These are phyloP conservation scores for Musa troglodytarum DNA, from an alignment of 176 grass and related monocot species.

Conservation along the genomic window DNA sequence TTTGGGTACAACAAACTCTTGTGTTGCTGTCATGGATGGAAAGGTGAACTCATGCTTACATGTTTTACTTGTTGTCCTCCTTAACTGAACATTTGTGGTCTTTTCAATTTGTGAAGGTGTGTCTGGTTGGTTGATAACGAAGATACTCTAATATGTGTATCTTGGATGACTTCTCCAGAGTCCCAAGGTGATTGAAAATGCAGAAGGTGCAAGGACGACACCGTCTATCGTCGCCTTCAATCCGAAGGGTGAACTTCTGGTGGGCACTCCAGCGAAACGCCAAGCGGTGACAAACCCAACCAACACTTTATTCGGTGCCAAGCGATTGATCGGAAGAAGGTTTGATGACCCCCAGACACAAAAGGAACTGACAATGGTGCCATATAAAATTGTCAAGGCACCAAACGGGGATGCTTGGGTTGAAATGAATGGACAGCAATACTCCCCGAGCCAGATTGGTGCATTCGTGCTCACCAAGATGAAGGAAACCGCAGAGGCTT, in stretches of 20 bases:
- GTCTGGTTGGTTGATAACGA: background rate
- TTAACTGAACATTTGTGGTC: background rate
- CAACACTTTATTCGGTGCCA: slow-evolving; percentile 76
- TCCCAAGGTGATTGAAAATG: slow-evolving; percentile 73
- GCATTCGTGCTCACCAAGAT: slow-evolving; percentile 63
- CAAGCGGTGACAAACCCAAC: slow-evolving; percentile 61
- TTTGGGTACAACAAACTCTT: slow-evolving; percentile 39
- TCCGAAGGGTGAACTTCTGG: slow-evolving; percentile 59
- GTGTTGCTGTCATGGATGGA: slow-evolving; percentile 48
- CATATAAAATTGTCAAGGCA: slow-evolving; percentile 76
- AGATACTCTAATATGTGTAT: no score
- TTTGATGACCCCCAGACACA: slow-evolving; percentile 72
- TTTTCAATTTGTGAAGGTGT: background rate
- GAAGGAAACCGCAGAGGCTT: no score
- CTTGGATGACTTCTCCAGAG: slow-evolving; percentile 17
- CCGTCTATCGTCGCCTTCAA: slow-evolving; percentile 78
- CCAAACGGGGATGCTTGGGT: slow-evolving; percentile 42
- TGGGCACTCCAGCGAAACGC: slow-evolving; percentile 16
- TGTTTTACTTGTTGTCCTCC: background rate
- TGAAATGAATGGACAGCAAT: slow-evolving; percentile 70
- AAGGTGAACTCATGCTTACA: slow-evolving; percentile 35
- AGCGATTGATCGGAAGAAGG: slow-evolving; percentile 73
- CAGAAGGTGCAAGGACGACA: slow-evolving; percentile 71
- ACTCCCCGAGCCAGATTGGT: slow-evolving; percentile 85
- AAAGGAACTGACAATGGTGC: slow-evolving; percentile 91